Percentiles rank a stretch among this genome's conserved stretches.
These are phyloP conservation scores for Plectosphaerella sp. DNA, from an alignment of 2,329 filamentous ascomycete species.

Conservation along the genomic window DNA sequence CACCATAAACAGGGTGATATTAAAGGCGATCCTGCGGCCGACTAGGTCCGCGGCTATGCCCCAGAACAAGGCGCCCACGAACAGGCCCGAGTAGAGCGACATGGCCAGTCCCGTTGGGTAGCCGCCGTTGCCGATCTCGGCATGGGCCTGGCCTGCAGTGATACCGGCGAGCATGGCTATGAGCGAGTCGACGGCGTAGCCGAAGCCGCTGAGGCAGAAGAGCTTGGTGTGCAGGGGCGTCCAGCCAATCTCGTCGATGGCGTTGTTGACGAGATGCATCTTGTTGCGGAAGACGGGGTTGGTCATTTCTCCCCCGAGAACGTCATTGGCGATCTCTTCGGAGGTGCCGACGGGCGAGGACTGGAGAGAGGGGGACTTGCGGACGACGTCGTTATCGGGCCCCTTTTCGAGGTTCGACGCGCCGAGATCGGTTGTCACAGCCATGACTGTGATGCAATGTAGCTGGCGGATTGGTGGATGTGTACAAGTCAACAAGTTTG, in stretches of 20 bases:
- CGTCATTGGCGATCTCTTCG: slow-evolving; percentile 31
- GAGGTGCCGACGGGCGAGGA: background rate
- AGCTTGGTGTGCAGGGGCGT: slow-evolving; percentile 45
- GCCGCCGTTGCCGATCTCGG: slow-evolving; percentile 30
- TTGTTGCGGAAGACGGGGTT: slow-evolving; percentile 61
- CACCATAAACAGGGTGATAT: slow-evolving; percentile 59
- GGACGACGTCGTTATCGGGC: background rate
- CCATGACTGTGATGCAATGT: background rate
- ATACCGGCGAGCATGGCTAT: slow-evolving; percentile 23
- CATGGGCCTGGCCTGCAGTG: slow-evolving; percentile 51
- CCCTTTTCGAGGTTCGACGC: background rate
- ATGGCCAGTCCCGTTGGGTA: slow-evolving; percentile 57
- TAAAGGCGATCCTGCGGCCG: slow-evolving; percentile 65
- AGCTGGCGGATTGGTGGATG: background rate
- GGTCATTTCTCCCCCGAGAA: slow-evolving; percentile 51
- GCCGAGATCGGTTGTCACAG: background rate
- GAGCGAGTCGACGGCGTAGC: slow-evolving; percentile 28
- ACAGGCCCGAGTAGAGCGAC: slow-evolving; percentile 54
- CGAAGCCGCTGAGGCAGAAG: slow-evolving; percentile 48
- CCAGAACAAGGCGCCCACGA: slow-evolving; percentile 61
- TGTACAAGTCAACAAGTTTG: too few species aligned
- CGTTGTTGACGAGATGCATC: slow-evolving; percentile 65
- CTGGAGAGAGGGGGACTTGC: background rate
- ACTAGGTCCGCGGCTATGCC: slow-evolving; percentile 64
- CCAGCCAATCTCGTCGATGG: slow-evolving; percentile 45